Base-by-base conservation (phyloP, 495 filamentous ascomycete species). In the Aspergillus kassunensis region DNA sequence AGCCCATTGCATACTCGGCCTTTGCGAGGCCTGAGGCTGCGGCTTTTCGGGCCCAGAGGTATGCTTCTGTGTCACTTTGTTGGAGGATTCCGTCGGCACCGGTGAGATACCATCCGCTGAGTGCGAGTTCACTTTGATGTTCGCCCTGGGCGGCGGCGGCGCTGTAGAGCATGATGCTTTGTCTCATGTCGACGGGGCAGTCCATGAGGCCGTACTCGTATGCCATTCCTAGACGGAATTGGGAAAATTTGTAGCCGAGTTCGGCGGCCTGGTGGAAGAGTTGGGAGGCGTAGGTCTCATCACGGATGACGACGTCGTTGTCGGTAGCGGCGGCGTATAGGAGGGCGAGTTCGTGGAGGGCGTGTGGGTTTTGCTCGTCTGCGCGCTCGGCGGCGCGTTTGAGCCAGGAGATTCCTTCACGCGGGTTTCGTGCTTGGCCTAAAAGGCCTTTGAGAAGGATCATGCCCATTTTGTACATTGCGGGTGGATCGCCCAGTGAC, bases 391-490 rank as follows among this genome's bases (percentile, higher is more conserved):
- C 91, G 3, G 93, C 93, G 8, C 91, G 84, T 67, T 96, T 96
- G 24, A 98, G 76, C 91, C 91, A 97, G 35, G 79, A 82, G 23
- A 97, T 77, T 13, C 90, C 91, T 64, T 96, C 93, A 34, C 85
- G 80, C 5, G 86, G 81, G 65, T 90, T 95, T 56, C 77, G 80
- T n/a, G 80, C 79, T 65, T 97, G 92, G 8, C 91, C 91, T 12
- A 98, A 81, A n/a, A 97, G 79, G 18, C 91, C 92, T 66, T 97
- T 97, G 23, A 96, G 77, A 56, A 88, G 74, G 61, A 98, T 96
- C 83, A 96, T 92, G 45, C 93, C 93, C 69, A 97, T 85, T 68
- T 98, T 98, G 72, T 96, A 98, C 91, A 96, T 95, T 20, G 92
- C 93, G 0, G 91, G 85, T 0, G 88, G 86, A 60, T 97, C 91